Percentiles rank a stretch among this genome's conserved stretches.
Conservation (phyloP, 2,329 filamentous ascomycete genomes). For the Trichoderma lentiforme region DNA sequence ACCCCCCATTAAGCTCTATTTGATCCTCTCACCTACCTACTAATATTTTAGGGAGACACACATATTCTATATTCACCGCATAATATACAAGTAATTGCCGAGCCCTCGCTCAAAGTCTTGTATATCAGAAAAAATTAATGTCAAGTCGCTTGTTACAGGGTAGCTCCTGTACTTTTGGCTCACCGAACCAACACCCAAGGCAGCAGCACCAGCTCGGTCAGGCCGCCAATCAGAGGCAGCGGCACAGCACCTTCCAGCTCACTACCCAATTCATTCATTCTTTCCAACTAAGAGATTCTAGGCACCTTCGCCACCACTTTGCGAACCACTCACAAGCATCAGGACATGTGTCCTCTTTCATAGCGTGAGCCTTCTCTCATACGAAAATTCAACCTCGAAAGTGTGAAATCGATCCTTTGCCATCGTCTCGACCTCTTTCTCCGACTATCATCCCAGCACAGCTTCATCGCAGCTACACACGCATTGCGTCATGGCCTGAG, state of each 20-base stretch:
- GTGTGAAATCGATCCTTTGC: neutral
- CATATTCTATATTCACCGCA: neutral
- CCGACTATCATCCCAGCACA: neutral
- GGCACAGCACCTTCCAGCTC: neutral
- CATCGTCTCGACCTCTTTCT: too few species aligned
- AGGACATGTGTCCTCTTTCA: constrained; percentile 27
- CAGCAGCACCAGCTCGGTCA: neutral
- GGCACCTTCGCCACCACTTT: constrained; percentile 7
- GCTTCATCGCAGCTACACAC: neutral
- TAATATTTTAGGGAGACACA: neutral
- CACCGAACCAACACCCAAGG: neutral
- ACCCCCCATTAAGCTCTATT: neutral
- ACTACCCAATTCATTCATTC: neutral
- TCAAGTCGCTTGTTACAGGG: neutral
- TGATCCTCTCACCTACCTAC: neutral
- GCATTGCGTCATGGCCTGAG: neutral
- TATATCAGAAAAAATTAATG: neutral
- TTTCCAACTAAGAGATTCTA: neutral
- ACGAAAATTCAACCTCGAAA: neutral
- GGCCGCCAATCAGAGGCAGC: neutral
- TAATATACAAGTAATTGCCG: neutral
- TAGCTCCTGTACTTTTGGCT: neutral
- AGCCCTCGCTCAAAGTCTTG: neutral
- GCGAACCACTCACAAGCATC: constrained; percentile 7
- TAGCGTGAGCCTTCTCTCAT: neutral